Percentiles rank a stretch among this genome's conserved stretches.
Conservation (phyloP, 148 eudicot genomes). For the Rhododendron mucronatum region DNA sequence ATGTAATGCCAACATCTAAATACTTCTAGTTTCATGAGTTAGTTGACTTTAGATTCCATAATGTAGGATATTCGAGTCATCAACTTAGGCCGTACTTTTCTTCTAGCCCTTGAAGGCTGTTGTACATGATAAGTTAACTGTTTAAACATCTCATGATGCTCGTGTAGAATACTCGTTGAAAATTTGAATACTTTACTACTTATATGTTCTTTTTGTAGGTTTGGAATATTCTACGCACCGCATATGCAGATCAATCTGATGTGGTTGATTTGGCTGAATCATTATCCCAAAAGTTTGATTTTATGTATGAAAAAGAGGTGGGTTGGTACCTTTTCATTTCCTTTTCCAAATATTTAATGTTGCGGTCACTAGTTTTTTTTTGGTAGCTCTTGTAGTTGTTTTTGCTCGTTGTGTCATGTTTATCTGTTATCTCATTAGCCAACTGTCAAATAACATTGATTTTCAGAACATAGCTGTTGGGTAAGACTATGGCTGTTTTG, state of each 20-base stretch:
- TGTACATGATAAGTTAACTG: background rate
- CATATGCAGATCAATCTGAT: constrained; percentile 35
- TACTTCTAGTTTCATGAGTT: background rate
- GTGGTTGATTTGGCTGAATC: constrained; percentile 32
- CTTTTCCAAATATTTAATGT: background rate
- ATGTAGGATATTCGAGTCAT: background rate
- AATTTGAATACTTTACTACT: constrained; percentile 1
- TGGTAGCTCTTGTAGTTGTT: background rate
- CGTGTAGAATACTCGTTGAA: background rate
- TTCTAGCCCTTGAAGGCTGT: background rate
- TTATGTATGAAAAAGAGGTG: constrained; percentile 49
- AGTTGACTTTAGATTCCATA: background rate
- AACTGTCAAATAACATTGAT: background rate
- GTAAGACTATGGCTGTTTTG: background rate
- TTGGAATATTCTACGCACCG: constrained; percentile 42
- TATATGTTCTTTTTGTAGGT: constrained; percentile 34
- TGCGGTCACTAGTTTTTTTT: background rate
- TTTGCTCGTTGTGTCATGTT: background rate
- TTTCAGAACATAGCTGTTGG: background rate
- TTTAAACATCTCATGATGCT: background rate
- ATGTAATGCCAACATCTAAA: background rate
- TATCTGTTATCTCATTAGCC: background rate
- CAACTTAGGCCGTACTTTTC: background rate
- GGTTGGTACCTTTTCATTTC: constrained; percentile 6
- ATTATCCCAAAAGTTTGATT: constrained; percentile 33